These are phyloP conservation scores for Phytophthora pistaciae DNA, from an alignment of 352 stramenopile species.

Conservation along the genomic window DNA sequence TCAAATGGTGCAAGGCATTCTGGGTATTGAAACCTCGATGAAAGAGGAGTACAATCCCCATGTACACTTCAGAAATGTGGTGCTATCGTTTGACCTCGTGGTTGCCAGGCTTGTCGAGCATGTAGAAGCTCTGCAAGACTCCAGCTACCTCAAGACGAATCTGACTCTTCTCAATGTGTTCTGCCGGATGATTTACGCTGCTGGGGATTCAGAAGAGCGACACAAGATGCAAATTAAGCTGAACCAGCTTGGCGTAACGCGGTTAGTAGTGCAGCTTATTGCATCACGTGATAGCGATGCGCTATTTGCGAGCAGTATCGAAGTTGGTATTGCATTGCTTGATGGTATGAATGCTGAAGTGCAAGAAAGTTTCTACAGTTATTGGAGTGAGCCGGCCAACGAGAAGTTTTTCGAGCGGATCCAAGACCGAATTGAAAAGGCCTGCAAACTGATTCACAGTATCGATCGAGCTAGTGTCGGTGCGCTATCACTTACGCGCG, in stretches of 20 bases:
- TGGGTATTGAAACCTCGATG: slow-evolving; percentile 58
- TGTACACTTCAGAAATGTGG: slow-evolving; percentile 50
- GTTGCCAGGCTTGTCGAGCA: slow-evolving; percentile 70
- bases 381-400: slow-evolving; percentile 47
- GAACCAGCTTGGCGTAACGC: slow-evolving; percentile 66
- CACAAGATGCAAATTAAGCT: slow-evolving; percentile 79
- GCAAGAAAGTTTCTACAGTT: slow-evolving; percentile 71
- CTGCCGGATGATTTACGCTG: slow-evolving; percentile 75
- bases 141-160: slow-evolving; percentile 73
- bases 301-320: slow-evolving; percentile 65
- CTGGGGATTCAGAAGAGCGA: slow-evolving; percentile 54
- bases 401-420: slow-evolving; percentile 63
- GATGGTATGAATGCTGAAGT: slow-evolving; percentile 85
- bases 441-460: slow-evolving; percentile 50
- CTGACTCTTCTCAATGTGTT: slow-evolving; percentile 78
- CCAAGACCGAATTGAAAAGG: slow-evolving; percentile 57
- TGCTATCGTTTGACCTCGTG: slow-evolving; percentile 73
- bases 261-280: slow-evolving; percentile 75
- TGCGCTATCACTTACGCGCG: neutral
- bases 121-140: slow-evolving; percentile 62
- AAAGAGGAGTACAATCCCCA: slow-evolving; percentile 56
- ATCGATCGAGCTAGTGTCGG: slow-evolving; percentile 36
- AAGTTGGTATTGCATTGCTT: slow-evolving; percentile 71
- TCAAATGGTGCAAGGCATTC: slow-evolving; percentile 74
- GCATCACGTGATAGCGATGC: slow-evolving; percentile 58